Conservation (phyloP, 441 rosid genomes). For the Jatropha podagrica region DNA sequence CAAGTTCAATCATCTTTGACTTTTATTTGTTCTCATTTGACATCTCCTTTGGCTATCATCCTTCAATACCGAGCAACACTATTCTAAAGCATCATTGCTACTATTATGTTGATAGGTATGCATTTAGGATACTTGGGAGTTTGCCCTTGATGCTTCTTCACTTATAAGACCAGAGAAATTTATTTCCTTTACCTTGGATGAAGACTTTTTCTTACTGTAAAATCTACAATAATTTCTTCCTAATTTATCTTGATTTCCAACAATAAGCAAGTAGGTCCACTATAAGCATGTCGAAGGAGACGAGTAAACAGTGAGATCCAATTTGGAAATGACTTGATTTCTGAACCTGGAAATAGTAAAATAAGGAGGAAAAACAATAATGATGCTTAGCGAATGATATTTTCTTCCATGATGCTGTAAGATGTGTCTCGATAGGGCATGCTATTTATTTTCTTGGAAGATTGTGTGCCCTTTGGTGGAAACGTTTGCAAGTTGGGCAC, state of each 20-base stretch:
- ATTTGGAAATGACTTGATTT: slow-evolving; percentile 28
- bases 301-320: slow-evolving; percentile 35
- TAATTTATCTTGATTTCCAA: slow-evolving; percentile 9
- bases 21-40: background rate
- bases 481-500: background rate
- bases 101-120: background rate
- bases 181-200: background rate
- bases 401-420: background rate
- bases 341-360: slow-evolving; percentile 10
- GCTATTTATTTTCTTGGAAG: slow-evolving; percentile 11
- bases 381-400: slow-evolving; percentile 5
- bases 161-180: background rate
- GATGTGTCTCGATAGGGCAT: slow-evolving; percentile 15
- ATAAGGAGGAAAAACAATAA: slow-evolving; percentile 7
- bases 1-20: background rate
- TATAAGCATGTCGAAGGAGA: slow-evolving; percentile 27
- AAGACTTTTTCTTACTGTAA: background rate
- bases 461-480: slow-evolving; percentile 18
- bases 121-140: background rate
- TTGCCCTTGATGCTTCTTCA: slow-evolving; percentile 3
- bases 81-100: background rate
- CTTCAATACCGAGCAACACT: background rate
- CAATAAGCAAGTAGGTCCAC: slow-evolving; percentile 32
- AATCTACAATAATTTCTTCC: slow-evolving; percentile 1
- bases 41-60: background rate